phyloP scores from a whole-genome alignment of 2,329 filamentous ascomycete species.

The Fusarium fujikuroi region DNA sequence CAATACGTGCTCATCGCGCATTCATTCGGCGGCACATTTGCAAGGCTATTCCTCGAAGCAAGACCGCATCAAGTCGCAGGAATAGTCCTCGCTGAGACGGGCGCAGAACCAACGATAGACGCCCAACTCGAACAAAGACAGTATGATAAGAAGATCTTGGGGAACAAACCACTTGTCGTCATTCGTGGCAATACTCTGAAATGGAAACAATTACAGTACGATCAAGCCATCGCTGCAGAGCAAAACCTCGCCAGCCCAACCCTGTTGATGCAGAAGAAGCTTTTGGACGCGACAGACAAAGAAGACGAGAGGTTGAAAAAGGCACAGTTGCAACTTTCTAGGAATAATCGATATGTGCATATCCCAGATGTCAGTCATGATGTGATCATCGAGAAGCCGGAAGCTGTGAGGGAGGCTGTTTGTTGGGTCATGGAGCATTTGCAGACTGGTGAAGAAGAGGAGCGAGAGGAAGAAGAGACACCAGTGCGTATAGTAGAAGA shows the following conservation, averaged over 20 bases:
- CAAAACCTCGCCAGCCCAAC: not conserved
- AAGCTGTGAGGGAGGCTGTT: conserved; percentile 26
- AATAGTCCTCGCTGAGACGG: conserved; percentile 38
- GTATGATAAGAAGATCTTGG: conserved; percentile 20
- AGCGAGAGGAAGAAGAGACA: fast-evolving
- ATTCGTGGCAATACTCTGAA: conserved; percentile 39
- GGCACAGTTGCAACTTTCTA: conserved; percentile 27
- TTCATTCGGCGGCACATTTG: conserved; percentile 38
- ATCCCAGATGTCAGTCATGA: conserved; percentile 34
- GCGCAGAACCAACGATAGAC: conserved; percentile 35
- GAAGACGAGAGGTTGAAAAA: conserved; percentile 39
- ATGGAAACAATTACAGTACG: conserved; percentile 28
- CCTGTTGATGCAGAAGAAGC: conserved; percentile 15
- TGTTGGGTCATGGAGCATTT: conserved; percentile 32
- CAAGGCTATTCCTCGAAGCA: conserved; percentile 26
- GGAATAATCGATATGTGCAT: conserved; percentile 31
- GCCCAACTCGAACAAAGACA: conserved; percentile 20
- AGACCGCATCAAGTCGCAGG: conserved; percentile 24
- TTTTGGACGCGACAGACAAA: conserved; percentile 24
- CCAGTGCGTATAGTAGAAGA: fast-evolving
- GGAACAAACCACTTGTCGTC: conserved; percentile 27
- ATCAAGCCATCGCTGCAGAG: conserved; percentile 13
- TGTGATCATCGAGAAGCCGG: conserved; percentile 24
- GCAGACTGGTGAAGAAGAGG: fast-evolving
- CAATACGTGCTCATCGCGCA: conserved; percentile 30